These are phyloP conservation scores for Cymbopogon flexuosus DNA, from an alignment of 202 grass and related monocot species.

Conservation along the genomic window DNA sequence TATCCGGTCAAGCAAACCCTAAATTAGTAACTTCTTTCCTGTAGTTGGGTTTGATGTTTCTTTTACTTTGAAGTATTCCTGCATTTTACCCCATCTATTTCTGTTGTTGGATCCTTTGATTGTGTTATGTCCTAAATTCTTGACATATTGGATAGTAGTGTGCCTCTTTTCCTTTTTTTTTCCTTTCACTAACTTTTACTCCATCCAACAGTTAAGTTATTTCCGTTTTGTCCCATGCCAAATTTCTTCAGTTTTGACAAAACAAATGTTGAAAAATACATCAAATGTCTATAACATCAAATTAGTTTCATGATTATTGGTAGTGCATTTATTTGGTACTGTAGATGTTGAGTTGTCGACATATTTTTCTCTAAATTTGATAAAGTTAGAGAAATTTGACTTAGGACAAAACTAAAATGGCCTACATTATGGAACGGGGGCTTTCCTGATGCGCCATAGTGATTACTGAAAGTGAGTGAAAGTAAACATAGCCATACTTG, in stretches of 20 bases:
- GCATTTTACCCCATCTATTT: background rate
- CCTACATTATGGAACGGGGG: background rate
- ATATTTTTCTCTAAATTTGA: background rate
- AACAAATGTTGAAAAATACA: background rate
- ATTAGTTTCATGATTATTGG: background rate
- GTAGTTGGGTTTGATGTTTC: background rate
- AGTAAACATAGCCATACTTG: slow-evolving; percentile 5
- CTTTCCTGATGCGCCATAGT: background rate
- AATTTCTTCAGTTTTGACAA: background rate
- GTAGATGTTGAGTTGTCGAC: background rate
- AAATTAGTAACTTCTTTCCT: background rate
- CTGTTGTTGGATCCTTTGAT: background rate
- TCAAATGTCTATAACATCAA: background rate
- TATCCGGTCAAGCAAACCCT: background rate
- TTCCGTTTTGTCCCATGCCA: background rate
- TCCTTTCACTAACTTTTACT: background rate
- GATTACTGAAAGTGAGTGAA: background rate
- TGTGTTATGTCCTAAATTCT: background rate
- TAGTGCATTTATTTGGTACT: background rate
- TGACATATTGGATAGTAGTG: background rate
- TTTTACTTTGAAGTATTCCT: background rate
- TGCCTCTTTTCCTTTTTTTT: background rate
- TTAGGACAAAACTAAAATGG: background rate
- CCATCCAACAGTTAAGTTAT: background rate
- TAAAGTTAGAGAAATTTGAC: background rate